Base-by-base conservation (phyloP, 371 early-diverging fungal species). In the Massospora cicadina region DNA sequence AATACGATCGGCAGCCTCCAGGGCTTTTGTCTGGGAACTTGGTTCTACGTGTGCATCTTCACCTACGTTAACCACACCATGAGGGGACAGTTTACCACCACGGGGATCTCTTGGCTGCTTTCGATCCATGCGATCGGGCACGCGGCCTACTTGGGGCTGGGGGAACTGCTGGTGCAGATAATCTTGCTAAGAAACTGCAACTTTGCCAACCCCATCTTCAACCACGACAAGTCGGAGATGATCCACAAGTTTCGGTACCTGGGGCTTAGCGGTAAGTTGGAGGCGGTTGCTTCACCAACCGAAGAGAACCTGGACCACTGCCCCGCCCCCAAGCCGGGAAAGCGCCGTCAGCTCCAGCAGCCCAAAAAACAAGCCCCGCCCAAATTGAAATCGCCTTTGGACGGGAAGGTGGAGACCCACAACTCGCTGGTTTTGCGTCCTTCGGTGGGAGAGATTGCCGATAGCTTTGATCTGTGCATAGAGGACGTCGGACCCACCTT, bases 171-270 rank as follows among this genome's bases (percentile, higher is more conserved):
- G 32, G 53, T 43, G 24, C 62, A 62, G 26, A n/a, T 43, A 2
- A 62, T 62, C 28, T 23, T 62, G 13, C 7, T 33, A 23, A 31
- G 33, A 31, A 62, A 62, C 26, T 21, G 27, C 26, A 33, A 30
- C 43, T 62, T 33, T 43, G 31, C 62, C 17, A 43, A 43, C 24
- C 62, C 62, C 5, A 33, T 62, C 32, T 62, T 62, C 10, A 24
- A 54, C 13, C 24, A 7, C 12, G 53, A 43, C 43, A 30, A 33
- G 53, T 3, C 53, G 23, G 62, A 62, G 2, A 30, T 62, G 21
- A 27, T 62, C 43, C 62, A 62, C 23, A 62, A 62, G 33, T 62
- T 33, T 62, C 62, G 43, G 2, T 62, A 62, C 26, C 32, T 62
- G 26, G 28, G 23, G 23, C 17, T 62, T n/a, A 62, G 62, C 53